Evolutionary conservation across 169 alveolate genomes (phyloP).

Genomic region (Besnoitia besnoiti): DNA sequence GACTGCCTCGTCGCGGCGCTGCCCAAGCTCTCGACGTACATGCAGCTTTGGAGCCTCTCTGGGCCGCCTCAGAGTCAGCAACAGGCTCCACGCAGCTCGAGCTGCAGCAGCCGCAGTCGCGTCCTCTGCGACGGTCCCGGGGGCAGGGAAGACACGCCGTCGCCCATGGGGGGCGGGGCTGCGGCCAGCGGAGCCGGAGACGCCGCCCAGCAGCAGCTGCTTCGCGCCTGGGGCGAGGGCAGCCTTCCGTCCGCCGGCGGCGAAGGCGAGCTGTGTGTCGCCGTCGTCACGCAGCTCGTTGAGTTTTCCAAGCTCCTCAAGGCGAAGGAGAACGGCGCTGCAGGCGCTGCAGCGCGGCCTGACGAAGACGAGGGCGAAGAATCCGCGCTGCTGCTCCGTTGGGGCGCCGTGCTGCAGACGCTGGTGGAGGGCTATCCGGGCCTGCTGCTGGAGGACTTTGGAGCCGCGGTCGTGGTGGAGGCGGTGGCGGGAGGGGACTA

Average conservation of each 20-base stretch:
- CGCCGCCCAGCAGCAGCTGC: slow-evolving; percentile 39
- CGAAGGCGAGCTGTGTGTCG: slow-evolving; percentile 13
- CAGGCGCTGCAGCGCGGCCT: slow-evolving; percentile 35
- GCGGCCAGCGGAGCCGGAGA: neutral
- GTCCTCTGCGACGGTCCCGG: neutral
- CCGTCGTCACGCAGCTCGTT: slow-evolving; percentile 12
- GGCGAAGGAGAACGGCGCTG: neutral
- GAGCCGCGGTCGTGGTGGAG: neutral
- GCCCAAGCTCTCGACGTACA: slow-evolving; percentile 33
- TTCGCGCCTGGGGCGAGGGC: slow-evolving; percentile 25
- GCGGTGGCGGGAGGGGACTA: neutral
- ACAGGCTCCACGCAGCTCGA: neutral
- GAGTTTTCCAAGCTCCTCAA: neutral
- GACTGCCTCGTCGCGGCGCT: slow-evolving; percentile 61
- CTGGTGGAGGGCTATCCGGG: slow-evolving; percentile 51
- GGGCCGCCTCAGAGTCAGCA: slow-evolving; percentile 5
- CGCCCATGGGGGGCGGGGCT: neutral
- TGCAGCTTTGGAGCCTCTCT: slow-evolving; percentile 52
- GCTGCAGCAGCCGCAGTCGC: slow-evolving; percentile 40
- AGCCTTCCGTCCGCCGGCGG: neutral
- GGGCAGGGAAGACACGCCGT: neutral
- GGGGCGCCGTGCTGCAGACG: slow-evolving; percentile 62
- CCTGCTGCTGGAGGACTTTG: slow-evolving; percentile 41
- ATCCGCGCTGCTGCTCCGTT: slow-evolving; percentile 34
- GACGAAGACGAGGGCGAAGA: slow-evolving; percentile 12